A percentile compares a stretch with the other conserved stretches of the same genome.
phyloP scores from a whole-genome alignment of 2,329 filamentous ascomycete genomes.

The Albophoma yamanashiensis region DNA sequence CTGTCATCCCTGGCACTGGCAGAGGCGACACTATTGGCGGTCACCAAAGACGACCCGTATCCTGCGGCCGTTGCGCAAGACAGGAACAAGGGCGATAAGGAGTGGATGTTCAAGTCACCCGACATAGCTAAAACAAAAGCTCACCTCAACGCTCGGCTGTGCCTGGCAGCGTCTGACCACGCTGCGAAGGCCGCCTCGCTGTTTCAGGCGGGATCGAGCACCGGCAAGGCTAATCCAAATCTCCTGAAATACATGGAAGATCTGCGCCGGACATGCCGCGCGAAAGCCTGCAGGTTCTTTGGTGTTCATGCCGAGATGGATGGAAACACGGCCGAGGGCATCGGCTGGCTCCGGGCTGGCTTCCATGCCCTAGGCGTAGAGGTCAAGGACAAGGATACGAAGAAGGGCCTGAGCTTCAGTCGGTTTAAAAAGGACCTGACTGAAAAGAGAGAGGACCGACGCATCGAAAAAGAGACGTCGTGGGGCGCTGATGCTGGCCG shows the following conservation, averaged over 20 bases:
- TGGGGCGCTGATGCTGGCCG: conserved; percentile 82
- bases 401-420: conserved; percentile 46
- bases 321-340: conserved; percentile 70
- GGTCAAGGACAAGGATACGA: conserved; percentile 26
- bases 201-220: conserved; percentile 26
- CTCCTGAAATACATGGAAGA: conserved; percentile 67
- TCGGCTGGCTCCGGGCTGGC: conserved; percentile 78
- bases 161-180: conserved; percentile 80
- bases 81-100: conserved; percentile 71
- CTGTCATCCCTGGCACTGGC: conserved; percentile 62
- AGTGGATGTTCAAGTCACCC: conserved; percentile 94
- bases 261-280: conserved; percentile 62
- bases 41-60: conserved; percentile 92
- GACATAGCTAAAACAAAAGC: conserved; percentile 82
- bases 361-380: conserved; percentile 63
- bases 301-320: conserved; percentile 79
- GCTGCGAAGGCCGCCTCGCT: conserved; percentile 58
- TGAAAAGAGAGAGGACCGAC: conserved; percentile 70
- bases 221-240: conserved; percentile 49
- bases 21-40: conserved; percentile 81
- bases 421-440: conserved; percentile 63
- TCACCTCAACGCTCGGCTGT: conserved; percentile 78
- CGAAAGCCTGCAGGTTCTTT: conserved; percentile 82
- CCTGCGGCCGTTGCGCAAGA: conserved; percentile 71
- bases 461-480: conserved; percentile 58